Conservation (phyloP, 805 yeast genomes). For the Lachancea sp. region DNA sequence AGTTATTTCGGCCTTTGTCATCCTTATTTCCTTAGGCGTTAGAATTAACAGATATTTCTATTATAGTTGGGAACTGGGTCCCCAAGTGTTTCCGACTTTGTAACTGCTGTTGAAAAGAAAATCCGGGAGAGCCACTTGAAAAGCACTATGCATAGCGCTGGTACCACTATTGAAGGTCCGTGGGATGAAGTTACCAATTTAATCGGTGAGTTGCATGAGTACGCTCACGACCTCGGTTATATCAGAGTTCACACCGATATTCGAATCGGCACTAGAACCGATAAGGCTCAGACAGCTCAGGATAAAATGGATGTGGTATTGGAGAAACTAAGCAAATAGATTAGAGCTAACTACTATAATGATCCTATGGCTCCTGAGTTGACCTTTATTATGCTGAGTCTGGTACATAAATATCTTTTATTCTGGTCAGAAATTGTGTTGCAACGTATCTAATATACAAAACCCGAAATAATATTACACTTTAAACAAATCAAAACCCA, state of each 20-base stretch:
- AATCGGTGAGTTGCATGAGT: slow-evolving; percentile 72
- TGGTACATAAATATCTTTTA: too few relatives aligned
- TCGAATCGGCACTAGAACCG: slow-evolving; percentile 79
- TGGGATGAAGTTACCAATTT: slow-evolving; percentile 81
- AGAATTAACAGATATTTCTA: too few relatives aligned
- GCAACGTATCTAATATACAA: slow-evolving; percentile 10
- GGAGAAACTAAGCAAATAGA: slow-evolving; percentile 36
- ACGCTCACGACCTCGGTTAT: slow-evolving; percentile 64
- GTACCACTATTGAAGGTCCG: slow-evolving; percentile 87
- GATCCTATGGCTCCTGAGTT: not conserved
- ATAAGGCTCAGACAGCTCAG: slow-evolving; percentile 62
- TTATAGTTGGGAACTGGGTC: slow-evolving; percentile 64
- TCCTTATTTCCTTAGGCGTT: not conserved
- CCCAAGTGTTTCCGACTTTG: slow-evolving; percentile 76
- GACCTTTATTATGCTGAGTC: not conserved
- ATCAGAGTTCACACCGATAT: slow-evolving; percentile 80
- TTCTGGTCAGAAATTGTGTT: slow-evolving; percentile 1
- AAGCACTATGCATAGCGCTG: slow-evolving; percentile 80
- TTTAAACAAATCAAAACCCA: slow-evolving; percentile 3
- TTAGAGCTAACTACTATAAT: not conserved
- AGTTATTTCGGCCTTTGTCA: slow-evolving; percentile 24
- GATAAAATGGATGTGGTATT: slow-evolving; percentile 67
- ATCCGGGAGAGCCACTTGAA: slow-evolving; percentile 57
- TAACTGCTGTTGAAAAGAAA: slow-evolving; percentile 60
- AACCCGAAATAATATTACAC: slow-evolving; percentile 12